Evolutionary conservation across 352 stramenopile genomes (phyloP).

Genomic region (Phytophthora sojae): DNA sequence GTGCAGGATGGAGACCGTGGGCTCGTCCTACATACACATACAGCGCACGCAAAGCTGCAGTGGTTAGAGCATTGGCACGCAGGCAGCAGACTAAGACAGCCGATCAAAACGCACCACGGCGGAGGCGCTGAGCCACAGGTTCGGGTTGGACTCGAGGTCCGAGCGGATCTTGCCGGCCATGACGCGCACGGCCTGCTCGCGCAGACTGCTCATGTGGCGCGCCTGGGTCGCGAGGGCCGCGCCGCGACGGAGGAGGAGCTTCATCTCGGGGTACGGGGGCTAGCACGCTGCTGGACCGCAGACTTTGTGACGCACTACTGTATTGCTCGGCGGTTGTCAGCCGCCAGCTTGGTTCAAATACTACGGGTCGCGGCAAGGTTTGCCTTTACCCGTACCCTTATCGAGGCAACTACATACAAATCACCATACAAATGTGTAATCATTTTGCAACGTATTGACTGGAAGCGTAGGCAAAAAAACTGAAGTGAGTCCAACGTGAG

Average conservation of each 20-base stretch:
- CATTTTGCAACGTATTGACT: too few relatives aligned
- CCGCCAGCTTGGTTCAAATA: constrained; percentile 5
- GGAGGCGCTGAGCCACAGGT: constrained; percentile 81
- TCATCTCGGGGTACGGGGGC: constrained; percentile 31
- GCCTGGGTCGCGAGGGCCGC: constrained; percentile 7
- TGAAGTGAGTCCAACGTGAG: neutral
- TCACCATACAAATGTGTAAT: too few relatives aligned
- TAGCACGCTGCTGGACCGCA: too few relatives aligned
- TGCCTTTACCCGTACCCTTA: too few relatives aligned
- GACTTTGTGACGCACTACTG: too few relatives aligned
- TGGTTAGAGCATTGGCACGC: too few relatives aligned
- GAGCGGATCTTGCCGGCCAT: constrained; percentile 65
- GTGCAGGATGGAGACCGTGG: constrained; percentile 86
- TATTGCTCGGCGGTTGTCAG: constrained; percentile 15
- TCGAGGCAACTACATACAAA: too few relatives aligned
- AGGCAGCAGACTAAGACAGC: neutral
- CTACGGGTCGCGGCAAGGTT: too few relatives aligned
- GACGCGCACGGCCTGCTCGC: constrained; percentile 67
- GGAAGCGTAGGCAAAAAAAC: too few relatives aligned
- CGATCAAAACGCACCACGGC: constrained; percentile 63
- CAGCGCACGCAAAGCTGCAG: neutral
- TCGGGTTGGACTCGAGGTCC: constrained; percentile 82
- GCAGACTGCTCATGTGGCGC: constrained; percentile 61
- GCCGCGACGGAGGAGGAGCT: constrained; percentile 36
- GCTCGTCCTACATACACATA: constrained; percentile 59